A percentile compares a stretch with the other conserved stretches of the same genome.
Conservation (phyloP, 1,139 yeast genomes). For the Saccharomyces hybrid region DNA sequence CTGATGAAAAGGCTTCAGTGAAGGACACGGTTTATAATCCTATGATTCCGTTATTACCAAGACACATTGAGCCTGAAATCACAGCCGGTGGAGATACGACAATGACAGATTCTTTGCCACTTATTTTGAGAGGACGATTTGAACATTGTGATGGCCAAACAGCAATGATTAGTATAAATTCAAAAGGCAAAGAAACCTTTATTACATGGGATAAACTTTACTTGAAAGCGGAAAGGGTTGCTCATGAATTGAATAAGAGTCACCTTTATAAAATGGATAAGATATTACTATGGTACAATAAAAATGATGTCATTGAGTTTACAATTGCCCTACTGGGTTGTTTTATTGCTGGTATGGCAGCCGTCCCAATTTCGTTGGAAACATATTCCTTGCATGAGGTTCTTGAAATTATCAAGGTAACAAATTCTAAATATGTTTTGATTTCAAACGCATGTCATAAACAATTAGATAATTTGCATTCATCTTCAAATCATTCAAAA, state of each 20-base stretch:
- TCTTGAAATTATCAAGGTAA: slow-evolving; percentile 59
- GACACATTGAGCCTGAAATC: slow-evolving; percentile 27
- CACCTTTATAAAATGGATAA: slow-evolving; percentile 74
- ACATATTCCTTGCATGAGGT: slow-evolving; percentile 59
- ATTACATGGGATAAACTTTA: slow-evolving; percentile 91
- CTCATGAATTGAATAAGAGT: slow-evolving; percentile 75
- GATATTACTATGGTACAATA: slow-evolving; percentile 76
- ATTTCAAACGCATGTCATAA: slow-evolving; percentile 75
- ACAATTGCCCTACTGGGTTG: slow-evolving; percentile 84
- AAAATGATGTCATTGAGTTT: slow-evolving; percentile 78
- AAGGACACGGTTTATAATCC: slow-evolving; percentile 28
- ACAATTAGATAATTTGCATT: slow-evolving; percentile 54
- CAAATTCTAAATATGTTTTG: slow-evolving; percentile 71
- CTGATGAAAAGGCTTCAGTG: slow-evolving; percentile 3
- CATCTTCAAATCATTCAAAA: slow-evolving; percentile 34
- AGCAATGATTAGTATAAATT: slow-evolving; percentile 68
- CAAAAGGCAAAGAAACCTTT: slow-evolving; percentile 71
- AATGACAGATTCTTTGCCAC: slow-evolving; percentile 53
- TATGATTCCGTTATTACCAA: slow-evolving; percentile 55
- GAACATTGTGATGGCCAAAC: slow-evolving; percentile 54
- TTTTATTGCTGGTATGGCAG: slow-evolving; percentile 87
- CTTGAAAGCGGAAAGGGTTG: slow-evolving; percentile 76
- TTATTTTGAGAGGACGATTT: slow-evolving; percentile 69
- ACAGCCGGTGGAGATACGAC: slow-evolving; percentile 17
- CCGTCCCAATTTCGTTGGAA: slow-evolving; percentile 83